Base-by-base conservation (phyloP, 805 yeast species). In the Candida succiphila region DNA sequence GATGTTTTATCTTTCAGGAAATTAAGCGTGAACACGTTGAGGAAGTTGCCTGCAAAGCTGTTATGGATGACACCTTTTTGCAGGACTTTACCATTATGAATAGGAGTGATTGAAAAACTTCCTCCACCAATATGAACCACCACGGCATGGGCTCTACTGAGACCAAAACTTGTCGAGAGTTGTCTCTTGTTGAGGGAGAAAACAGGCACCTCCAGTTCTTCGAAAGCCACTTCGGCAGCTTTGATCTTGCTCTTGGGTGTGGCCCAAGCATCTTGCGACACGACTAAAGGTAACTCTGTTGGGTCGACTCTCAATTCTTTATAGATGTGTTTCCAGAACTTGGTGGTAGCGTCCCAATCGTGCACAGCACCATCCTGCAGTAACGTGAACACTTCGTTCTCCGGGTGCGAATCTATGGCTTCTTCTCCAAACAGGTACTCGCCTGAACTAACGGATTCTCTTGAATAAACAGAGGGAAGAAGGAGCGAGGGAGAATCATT, bases 41-140 rank as follows among this genome's bases (percentile, higher is more conserved):
- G 54, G 52, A 80, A 88, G 52, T 87, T 89, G 8, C 96, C 97
- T 4, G 88, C 96, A 51, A 69, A 82, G 45, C 73, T 75, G 13
- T 84, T 71, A 52, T 74, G 80, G 39, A 69, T 61, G 5, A 75
- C 66, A 30, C 84, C 81, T 50, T 78, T 80, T 41, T 67, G 59
- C 34, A 80, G 68, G 33, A 85, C 70, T 13, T 72, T 68, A 25
- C 95, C 95, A 46, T 82, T 87, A 40, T 74, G 58, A 15, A 85
- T 70, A 8, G 94, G 94, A 0, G 92, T 80, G 8, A 85, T 83
- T 22, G 78, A 67, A 14, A 79, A 67, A 4, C 73, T 70, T 4
- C 79, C 65, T 8, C 82, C 66, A 3, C 95, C 96, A 29, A 87
- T 57, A 51, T 88, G 95, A 18, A 87, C 68, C 7, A 87, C 84